phyloP scores from a whole-genome alignment of 768 basidiomycete species.

The Mycena vulgaris region DNA sequence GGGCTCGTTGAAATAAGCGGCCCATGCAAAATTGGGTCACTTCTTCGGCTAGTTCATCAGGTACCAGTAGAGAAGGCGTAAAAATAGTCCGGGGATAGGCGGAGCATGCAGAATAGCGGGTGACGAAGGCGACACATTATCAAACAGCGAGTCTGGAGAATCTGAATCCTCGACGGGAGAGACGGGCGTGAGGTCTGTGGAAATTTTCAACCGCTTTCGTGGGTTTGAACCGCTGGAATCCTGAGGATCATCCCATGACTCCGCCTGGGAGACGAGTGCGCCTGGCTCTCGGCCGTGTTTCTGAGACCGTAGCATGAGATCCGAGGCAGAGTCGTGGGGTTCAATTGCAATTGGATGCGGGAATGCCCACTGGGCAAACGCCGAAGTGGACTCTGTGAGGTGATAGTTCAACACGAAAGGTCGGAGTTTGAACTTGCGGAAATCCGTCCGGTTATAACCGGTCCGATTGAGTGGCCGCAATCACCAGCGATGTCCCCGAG shows the following conservation, averaged over 20 bases:
- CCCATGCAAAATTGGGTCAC: constrained; percentile 67
- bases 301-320: background rate
- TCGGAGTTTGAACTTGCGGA: too few relatives aligned
- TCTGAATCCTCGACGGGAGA: background rate
- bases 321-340: too few relatives aligned
- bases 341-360: too few relatives aligned
- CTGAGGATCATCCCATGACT: background rate
- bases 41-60: constrained; percentile 65
- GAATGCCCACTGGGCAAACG: too few relatives aligned
- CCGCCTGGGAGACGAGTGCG: background rate
- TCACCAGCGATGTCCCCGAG: too few relatives aligned
- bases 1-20: constrained; percentile 66
- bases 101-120: constrained; percentile 59
- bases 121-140: constrained; percentile 1
- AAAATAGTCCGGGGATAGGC: constrained; percentile 77
- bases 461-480: too few relatives aligned
- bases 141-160: constrained; percentile 28
- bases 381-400: background rate
- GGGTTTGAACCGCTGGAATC: background rate
- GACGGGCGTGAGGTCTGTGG: background rate
- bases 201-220: constrained; percentile 8
- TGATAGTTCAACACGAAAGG: background rate
- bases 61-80: constrained; percentile 66
- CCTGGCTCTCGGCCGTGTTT: background rate
- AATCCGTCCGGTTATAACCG: too few relatives aligned